phyloP scores from a whole-genome alignment of 495 filamentous ascomycete species.

The Xylaria castorea region DNA sequence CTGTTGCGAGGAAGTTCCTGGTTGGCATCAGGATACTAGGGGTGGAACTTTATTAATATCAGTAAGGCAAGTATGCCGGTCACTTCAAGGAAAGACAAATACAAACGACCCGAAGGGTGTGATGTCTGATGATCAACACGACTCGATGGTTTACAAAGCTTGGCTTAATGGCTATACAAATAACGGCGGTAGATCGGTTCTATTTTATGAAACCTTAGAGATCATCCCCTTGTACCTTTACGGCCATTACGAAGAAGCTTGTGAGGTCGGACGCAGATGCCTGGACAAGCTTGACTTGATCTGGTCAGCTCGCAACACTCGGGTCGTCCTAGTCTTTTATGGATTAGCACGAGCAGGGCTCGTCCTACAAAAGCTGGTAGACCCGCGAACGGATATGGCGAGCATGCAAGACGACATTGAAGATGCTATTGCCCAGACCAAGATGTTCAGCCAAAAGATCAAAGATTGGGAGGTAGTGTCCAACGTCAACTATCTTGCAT shows the following conservation, averaged over 20 bases:
- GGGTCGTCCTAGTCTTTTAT: conserved; percentile 71
- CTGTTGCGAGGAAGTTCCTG: conserved; percentile 75
- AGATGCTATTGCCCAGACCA: conserved; percentile 61
- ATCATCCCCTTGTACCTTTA: conserved; percentile 77
- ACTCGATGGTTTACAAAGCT: conserved; percentile 66
- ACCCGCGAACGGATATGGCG: conserved; percentile 56
- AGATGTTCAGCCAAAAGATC: conserved; percentile 63
- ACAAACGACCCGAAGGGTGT: conserved; percentile 60
- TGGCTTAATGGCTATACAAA: conserved; percentile 53
- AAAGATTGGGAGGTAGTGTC: conserved; percentile 71
- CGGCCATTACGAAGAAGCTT: conserved; percentile 73
- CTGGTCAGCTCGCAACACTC: conserved; percentile 75
- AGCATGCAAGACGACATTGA: conserved; percentile 61
- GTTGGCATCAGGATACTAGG: conserved; percentile 77
- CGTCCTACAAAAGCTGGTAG: conserved; percentile 63
- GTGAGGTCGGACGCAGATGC: conserved; percentile 70
- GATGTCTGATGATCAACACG: conserved; percentile 76
- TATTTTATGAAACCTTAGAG: conserved; percentile 75
- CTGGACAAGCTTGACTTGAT: conserved; percentile 64
- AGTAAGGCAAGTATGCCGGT: conserved; percentile 74
- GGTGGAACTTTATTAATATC: conserved; percentile 77
- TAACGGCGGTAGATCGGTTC: conserved; percentile 60
- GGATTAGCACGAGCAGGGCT: conserved; percentile 70
- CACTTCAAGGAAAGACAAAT: conserved; percentile 85
- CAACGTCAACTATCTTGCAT: conserved; percentile 80